These are phyloP conservation scores for Trichoderma cornu-damae DNA, from an alignment of 2,329 filamentous ascomycete species.

Conservation along the genomic window DNA sequence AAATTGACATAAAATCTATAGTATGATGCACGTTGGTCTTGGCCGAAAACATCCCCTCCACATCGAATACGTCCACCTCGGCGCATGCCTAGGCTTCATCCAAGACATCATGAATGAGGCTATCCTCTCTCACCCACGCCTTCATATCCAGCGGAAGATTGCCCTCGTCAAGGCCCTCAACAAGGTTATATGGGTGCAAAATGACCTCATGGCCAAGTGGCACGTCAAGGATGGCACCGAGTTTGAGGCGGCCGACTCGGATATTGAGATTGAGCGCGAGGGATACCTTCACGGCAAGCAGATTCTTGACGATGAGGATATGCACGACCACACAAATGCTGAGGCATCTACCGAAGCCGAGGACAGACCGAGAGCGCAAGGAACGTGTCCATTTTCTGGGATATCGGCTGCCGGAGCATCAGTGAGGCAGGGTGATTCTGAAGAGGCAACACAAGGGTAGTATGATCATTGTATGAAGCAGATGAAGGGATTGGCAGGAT, in stretches of 20 bases:
- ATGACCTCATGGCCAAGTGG: constrained; percentile 81
- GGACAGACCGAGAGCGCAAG: not conserved
- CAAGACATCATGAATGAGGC: constrained; percentile 74
- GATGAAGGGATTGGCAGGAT: not conserved
- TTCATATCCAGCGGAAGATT: constrained; percentile 64
- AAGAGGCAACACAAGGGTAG: not conserved
- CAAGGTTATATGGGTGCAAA: constrained; percentile 85
- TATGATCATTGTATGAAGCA: not conserved
- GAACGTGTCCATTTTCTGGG: constrained; percentile 15
- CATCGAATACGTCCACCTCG: constrained; percentile 76
- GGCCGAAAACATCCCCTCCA: constrained; percentile 67
- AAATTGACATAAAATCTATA: constrained; percentile 24
- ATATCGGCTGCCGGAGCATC: not conserved
- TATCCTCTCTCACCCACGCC: constrained; percentile 63
- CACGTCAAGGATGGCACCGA: constrained; percentile 67
- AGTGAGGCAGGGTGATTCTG: not conserved
- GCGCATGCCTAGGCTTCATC: constrained; percentile 66
- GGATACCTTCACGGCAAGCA: constrained; percentile 61
- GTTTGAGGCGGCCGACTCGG: constrained; percentile 42
- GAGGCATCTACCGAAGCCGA: not conserved
- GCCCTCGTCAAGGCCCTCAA: constrained; percentile 69
- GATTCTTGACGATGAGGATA: constrained; percentile 40
- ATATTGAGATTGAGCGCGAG: constrained; percentile 53
- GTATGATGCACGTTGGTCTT: constrained; percentile 76
- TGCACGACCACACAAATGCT: not conserved